These are phyloP conservation scores for Lentinula novae-zelandiae DNA, from an alignment of 1,284 basidiomycete genomes.

Conservation along the genomic window DNA sequence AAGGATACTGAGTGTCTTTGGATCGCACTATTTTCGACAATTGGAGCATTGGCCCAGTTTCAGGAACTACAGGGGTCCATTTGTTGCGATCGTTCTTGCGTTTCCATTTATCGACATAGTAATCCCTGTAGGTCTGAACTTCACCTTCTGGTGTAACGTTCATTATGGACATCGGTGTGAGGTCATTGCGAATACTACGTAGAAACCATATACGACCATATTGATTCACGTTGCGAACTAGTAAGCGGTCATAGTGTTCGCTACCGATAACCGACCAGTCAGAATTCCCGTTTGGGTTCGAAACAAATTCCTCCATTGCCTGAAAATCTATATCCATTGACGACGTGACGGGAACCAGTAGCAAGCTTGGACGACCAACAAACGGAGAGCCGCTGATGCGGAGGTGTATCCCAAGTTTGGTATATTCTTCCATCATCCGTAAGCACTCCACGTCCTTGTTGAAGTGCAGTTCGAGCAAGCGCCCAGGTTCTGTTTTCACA, in stretches of 20 bases:
- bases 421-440: conserved; percentile 57
- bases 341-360: conserved; percentile 56
- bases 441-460: conserved; percentile 43
- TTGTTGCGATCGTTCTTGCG: conserved; percentile 29
- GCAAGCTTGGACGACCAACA: conserved; percentile 47
- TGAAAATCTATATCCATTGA: conserved; percentile 51
- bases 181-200: conserved; percentile 53
- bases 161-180: conserved; percentile 57
- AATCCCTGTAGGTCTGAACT: conserved; percentile 55
- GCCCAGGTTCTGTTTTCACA: conserved; percentile 36
- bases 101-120: conserved; percentile 51
- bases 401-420: conserved; percentile 57
- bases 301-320: conserved; percentile 45
- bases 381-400: conserved; percentile 58
- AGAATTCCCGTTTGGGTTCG: conserved; percentile 42
- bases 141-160: conserved; percentile 44
- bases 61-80: conserved; percentile 39
- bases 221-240: conserved; percentile 54
- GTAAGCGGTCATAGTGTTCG: conserved; percentile 38
- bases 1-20: conserved; percentile 39
- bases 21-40: conserved; percentile 38
- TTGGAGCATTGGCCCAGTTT: conserved; percentile 59
- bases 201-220: conserved; percentile 55
- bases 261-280: conserved; percentile 54
- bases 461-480: conserved; percentile 27